Base-by-base conservation (phyloP, 2,329 filamentous ascomycete genomes). In the Aotearoamyces nothofagi region DNA sequence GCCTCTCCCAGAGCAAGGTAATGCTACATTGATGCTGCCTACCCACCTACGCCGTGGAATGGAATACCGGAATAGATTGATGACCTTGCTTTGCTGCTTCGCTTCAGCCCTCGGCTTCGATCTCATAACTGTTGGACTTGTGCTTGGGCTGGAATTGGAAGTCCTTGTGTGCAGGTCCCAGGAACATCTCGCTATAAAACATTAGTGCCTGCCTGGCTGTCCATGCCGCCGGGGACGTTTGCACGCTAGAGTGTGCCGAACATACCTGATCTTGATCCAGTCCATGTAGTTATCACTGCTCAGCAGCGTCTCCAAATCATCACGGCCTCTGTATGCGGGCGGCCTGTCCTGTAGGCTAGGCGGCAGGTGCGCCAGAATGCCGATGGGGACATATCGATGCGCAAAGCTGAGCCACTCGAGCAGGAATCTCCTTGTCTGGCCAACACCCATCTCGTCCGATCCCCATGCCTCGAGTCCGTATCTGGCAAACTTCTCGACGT, bases 71-170 rank as follows among this genome's bases (percentile, higher is more conserved):
- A n/a, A n/a, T n/a, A n/a, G n/a, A n/a, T n/a, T n/a, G n/a, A n/a
- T n/a, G n/a, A n/a, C n/a, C n/a, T n/a, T n/a, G 19, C n/a, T 20
- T 7, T 20, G 19, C 19, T 8, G 19, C n/a, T 20, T 22, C 15
- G 7, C 9, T 11, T 42, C 29, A 78, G 27, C 78, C 77, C 47
- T 82, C 75, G 2, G 74, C 78, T 53, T 84, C 82, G 27, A 79
- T 73, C 44, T 86, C 79, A 49, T 93, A 93, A 30, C 76, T 70
- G 50, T 92, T 92, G 26, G 82, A 90, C 62, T 93, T 96, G 61
- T 98, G 90, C 63, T 98, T 98, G 3, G 90, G 90, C 57, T 87
- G 74, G 57, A 96, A 98, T 40, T 78, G 76, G 65, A 96, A 98
- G 44, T 81, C 78, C 22, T 80, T 74, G 42, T 92, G 82, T 5